A percentile compares a stretch with the other conserved stretches of the same genome.
phyloP scores from a whole-genome alignment of 1,139 yeast species.

The Scheffersomyces cryptocercus region DNA sequence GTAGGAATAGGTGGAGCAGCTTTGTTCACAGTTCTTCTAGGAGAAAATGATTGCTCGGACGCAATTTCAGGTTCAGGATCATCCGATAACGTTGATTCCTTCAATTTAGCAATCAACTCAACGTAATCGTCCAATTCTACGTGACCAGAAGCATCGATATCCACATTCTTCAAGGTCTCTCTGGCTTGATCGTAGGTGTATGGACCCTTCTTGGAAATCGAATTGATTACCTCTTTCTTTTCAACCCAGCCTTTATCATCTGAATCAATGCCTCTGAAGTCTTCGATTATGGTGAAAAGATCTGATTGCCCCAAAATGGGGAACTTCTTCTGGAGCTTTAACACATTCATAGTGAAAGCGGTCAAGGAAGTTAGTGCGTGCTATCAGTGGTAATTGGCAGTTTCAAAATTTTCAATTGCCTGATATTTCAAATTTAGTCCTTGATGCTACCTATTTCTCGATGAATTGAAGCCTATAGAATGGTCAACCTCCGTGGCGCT shows the following conservation, averaged over 20 bases:
- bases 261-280: conserved; percentile 70
- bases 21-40: conserved; percentile 13
- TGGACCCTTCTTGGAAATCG: conserved; percentile 75
- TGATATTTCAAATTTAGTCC: too few relatives aligned
- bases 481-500: too few relatives aligned
- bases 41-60: conserved; percentile 13
- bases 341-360: conserved; percentile 41
- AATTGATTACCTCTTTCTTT: conserved; percentile 84
- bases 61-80: conserved; percentile 25
- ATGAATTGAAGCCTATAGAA: too few relatives aligned
- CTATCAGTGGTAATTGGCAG: too few relatives aligned
- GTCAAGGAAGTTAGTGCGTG: too few relatives aligned
- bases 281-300: conserved; percentile 79
- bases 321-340: conserved; percentile 71
- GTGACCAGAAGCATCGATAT: conserved; percentile 95
- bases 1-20: conserved; percentile 38
- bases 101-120: conserved; percentile 74
- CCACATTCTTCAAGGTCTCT: conserved; percentile 85
- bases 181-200: conserved; percentile 91
- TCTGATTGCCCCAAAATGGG: conserved; percentile 87
- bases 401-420: too few relatives aligned
- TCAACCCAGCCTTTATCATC: conserved; percentile 97
- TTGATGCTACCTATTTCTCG: too few relatives aligned
- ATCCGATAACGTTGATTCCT: conserved; percentile 31
- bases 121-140: conserved; percentile 96